A percentile compares a stretch with the other conserved stretches of the same genome.
phyloP scores from a whole-genome alignment of 495 filamentous ascomycete species.

The Daldinia concentrica region DNA sequence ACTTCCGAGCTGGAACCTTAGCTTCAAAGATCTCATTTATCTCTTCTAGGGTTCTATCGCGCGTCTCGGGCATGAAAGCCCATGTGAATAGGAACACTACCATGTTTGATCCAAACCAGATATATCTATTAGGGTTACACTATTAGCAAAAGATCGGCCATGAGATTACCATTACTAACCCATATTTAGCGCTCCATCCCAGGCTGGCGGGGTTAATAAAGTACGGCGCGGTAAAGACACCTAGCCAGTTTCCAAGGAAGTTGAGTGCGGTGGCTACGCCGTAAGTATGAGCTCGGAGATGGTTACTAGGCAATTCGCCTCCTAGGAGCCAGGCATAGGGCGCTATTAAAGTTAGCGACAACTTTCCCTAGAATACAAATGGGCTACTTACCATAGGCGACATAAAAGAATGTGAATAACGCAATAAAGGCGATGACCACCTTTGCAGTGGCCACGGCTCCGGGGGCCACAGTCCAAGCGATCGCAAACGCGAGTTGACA shows the following conservation, averaged over 20 bases:
- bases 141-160: neutral
- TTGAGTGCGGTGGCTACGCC: slow-evolving; percentile 57
- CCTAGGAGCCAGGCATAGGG: slow-evolving; percentile 64
- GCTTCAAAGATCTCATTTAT: slow-evolving; percentile 65
- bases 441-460: slow-evolving; percentile 50
- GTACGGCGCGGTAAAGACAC: slow-evolving; percentile 63
- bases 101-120: slow-evolving; percentile 53
- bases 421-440: slow-evolving; percentile 57
- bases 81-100: slow-evolving; percentile 56
- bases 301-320: slow-evolving; percentile 58
- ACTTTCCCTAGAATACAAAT: neutral
- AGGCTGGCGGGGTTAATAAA: slow-evolving; percentile 65
- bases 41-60: slow-evolving; percentile 61
- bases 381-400: slow-evolving; percentile 46
- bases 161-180: slow-evolving; percentile 28
- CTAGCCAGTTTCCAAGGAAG: slow-evolving; percentile 61
- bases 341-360: slow-evolving; percentile 32
- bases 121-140: slow-evolving; percentile 36
- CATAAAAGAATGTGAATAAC: slow-evolving; percentile 52
- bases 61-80: slow-evolving; percentile 62
- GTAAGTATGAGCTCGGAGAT: slow-evolving; percentile 58
- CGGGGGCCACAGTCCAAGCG: slow-evolving; percentile 58
- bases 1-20: slow-evolving; percentile 55
- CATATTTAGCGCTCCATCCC: slow-evolving; percentile 54
- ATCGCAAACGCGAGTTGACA: slow-evolving; percentile 59